These are phyloP conservation scores for Fusarium neocosmosporiellum DNA, from an alignment of 2,329 filamentous ascomycete species.

Conservation along the genomic window DNA sequence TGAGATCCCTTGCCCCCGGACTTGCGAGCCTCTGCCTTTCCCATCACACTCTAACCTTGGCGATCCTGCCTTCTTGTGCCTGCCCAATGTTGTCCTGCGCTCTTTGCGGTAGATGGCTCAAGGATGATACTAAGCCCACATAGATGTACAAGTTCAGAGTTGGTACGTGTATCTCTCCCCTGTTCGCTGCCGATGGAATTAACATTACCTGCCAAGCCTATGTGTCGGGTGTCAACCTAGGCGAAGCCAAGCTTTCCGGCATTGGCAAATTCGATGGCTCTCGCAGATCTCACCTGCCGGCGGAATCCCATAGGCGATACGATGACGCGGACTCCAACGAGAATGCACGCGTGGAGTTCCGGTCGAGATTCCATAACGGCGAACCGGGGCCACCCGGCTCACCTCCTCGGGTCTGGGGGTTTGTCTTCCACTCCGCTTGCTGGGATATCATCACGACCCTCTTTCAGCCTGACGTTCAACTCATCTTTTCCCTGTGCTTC, in stretches of 20 bases:
- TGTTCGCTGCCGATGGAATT: neutral
- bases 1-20: too few species aligned
- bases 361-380: neutral
- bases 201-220: neutral
- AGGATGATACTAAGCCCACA: neutral
- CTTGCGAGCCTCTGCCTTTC: neutral
- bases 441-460: constrained; percentile 9
- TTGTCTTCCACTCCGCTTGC: constrained; percentile 20
- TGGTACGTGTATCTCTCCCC: neutral
- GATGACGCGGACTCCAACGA: neutral
- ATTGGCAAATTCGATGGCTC: neutral
- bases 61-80: neutral
- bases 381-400: neutral
- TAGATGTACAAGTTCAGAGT: neutral
- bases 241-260: neutral
- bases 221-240: neutral
- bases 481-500: constrained; percentile 7
- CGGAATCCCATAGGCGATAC: neutral
- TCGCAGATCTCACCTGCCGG: neutral
- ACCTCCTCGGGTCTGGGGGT: constrained; percentile 5
- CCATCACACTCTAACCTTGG: neutral
- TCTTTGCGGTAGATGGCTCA: neutral
- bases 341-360: neutral
- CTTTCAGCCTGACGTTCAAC: neutral
- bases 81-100: neutral